These are phyloP conservation scores for Debaryomycetaceae sp. DNA, from an alignment of 1,139 yeast genomes.

Conservation along the genomic window DNA sequence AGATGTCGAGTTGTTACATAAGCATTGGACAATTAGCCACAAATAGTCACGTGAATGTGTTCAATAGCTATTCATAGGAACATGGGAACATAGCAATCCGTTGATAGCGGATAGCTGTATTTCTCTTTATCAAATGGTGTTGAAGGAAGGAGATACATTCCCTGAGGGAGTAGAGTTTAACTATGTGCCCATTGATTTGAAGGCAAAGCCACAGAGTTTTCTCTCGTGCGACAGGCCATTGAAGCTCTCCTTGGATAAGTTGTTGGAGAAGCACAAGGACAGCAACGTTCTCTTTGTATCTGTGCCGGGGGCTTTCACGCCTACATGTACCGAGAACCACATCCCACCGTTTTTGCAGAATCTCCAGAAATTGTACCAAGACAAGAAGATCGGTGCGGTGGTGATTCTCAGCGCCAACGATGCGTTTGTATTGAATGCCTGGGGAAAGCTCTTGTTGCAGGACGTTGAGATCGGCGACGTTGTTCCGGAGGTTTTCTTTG, in stretches of 20 bases:
- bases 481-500: slow-evolving; percentile 53
- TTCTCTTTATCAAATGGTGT: slow-evolving; percentile 4
- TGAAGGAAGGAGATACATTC: slow-evolving; percentile 30
- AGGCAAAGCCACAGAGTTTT: slow-evolving; percentile 37
- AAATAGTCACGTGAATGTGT: neutral
- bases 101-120: no score
- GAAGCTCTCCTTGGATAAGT: slow-evolving; percentile 17
- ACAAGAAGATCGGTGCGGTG: slow-evolving; percentile 65
- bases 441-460: slow-evolving; percentile 65
- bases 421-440: slow-evolving; percentile 69
- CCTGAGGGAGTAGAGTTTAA: slow-evolving; percentile 53
- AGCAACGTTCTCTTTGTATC: slow-evolving; percentile 63
- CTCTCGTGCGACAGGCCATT: slow-evolving; percentile 48
- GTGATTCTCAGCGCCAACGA: slow-evolving; percentile 72
- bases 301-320: slow-evolving; percentile 92
- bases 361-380: slow-evolving; percentile 43
- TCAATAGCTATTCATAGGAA: neutral
- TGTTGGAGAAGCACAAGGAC: slow-evolving; percentile 21
- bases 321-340: slow-evolving; percentile 80
- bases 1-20: slow-evolving; percentile 1
- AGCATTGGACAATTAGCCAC: neutral
- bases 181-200: slow-evolving; percentile 50
- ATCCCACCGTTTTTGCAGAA: slow-evolving; percentile 68
- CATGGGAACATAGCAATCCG: no score
- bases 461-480: slow-evolving; percentile 24